Conservation (phyloP, 257 asterid species). For the Solanum corneliomulleri region DNA sequence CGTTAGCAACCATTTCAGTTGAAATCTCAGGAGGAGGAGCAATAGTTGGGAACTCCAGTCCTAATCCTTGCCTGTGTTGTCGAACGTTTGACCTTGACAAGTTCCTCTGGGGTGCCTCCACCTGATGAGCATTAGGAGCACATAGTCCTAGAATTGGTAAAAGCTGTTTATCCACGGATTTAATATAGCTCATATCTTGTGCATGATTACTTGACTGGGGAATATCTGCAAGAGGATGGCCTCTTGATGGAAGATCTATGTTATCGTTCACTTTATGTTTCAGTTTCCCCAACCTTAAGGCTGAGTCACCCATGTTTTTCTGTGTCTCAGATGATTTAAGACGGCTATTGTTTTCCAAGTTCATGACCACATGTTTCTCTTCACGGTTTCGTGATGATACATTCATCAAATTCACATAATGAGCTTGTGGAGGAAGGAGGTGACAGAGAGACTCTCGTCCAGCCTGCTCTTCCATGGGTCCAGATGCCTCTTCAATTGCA, state of each 20-base stretch:
- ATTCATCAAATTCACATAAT: slow-evolving; percentile 25
- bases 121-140: slow-evolving; percentile 36
- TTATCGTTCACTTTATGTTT: slow-evolving; percentile 28
- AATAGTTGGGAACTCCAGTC: slow-evolving; percentile 13
- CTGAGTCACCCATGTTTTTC: slow-evolving; percentile 21
- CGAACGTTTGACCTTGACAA: slow-evolving; percentile 9
- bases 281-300: slow-evolving; percentile 24
- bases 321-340: slow-evolving; percentile 18
- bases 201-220: slow-evolving; percentile 9
- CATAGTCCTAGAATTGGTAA: slow-evolving; percentile 29
- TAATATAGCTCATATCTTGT: slow-evolving; percentile 6
- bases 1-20: slow-evolving; percentile 8
- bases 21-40: slow-evolving; percentile 13
- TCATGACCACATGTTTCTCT: slow-evolving; percentile 30
- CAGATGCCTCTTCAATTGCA: slow-evolving; percentile 23
- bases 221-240: slow-evolving; percentile 20
- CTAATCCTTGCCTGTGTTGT: slow-evolving; percentile 8
- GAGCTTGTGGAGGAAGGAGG: slow-evolving; percentile 16
- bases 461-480: slow-evolving; percentile 18
- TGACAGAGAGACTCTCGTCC: slow-evolving; percentile 16
- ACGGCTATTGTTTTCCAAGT: slow-evolving; percentile 11
- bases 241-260: slow-evolving; percentile 25
- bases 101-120: slow-evolving; percentile 20
- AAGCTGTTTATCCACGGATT: slow-evolving; percentile 5
- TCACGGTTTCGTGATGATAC: slow-evolving; percentile 20